Base-by-base conservation (phyloP, 1,139 yeast species). In the Saccharomyces uvarum region DNA sequence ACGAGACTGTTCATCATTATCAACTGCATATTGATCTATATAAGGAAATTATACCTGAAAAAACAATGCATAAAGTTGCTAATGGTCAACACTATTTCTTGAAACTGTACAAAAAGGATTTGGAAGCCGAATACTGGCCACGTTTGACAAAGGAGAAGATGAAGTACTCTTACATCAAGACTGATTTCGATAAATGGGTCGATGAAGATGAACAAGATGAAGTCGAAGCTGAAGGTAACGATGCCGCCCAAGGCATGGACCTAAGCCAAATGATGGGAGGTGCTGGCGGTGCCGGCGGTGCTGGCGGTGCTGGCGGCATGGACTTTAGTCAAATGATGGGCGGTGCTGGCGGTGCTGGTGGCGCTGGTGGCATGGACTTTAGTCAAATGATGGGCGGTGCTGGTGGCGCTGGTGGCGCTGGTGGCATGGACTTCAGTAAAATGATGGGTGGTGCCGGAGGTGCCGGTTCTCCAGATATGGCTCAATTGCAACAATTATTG, bases 111-210 rank as follows among this genome's bases (percentile, higher is more conserved):
- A 88, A 73, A 88, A 93, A 80, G 81, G 84, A 73, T 77, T 76
- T 59, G 69, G 78, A 51, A 73, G 82, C 76, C 57, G 97, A 90
- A 68, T 91, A 76, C 77, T 95, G 98, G 99, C 98, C 91, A 69
- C 82, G 95, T 72, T 79, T 87, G 71, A 86, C 86, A 60, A 88
- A 84, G 75, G 88, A 81, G 66, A 87, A 83, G 75, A 77, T 78
- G 63, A 86, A 80, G 69, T 79, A 77, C 61, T 86, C 81, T 63
- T 88, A 81, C 72, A 82, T 93, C 70, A 87, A 88, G 77, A 93
- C 99, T 14, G 99, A 93, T 70, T 93, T 93, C 68, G 97, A 91
- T 75, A 88, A 85, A 73, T 93, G 99, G 99, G 95, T 86, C 49
- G 96, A 89, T 69, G 96, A 89, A 75, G 97, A 90, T 67, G 96